Conservation (phyloP, 345 rosid genomes). For the Xanthoceras sorbifolium region DNA sequence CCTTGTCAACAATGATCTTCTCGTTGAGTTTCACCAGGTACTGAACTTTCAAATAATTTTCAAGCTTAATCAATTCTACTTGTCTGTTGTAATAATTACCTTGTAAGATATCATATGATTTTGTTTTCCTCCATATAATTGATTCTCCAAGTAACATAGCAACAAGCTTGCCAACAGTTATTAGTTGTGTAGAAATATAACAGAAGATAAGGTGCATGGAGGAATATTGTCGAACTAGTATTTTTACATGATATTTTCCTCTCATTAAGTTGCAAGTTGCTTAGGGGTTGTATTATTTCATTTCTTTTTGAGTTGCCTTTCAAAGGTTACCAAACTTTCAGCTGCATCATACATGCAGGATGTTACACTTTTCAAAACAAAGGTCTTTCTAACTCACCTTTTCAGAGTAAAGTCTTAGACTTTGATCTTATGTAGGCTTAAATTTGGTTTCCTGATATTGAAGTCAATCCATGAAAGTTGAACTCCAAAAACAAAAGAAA, state of each 20-base stretch:
- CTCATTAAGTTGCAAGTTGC: neutral
- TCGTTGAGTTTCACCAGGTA: slow-evolving; percentile 96
- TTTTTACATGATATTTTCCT: neutral
- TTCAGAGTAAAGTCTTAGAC: neutral
- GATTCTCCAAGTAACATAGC: neutral
- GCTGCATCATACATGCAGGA: neutral
- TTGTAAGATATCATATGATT: neutral
- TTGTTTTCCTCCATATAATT: slow-evolving; percentile 1
- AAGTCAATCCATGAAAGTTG: neutral
- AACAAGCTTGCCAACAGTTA: neutral
- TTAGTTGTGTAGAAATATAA: neutral
- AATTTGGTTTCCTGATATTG: neutral
- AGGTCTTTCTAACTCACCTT: neutral
- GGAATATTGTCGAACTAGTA: neutral
- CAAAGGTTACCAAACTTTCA: neutral
- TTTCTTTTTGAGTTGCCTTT: neutral
- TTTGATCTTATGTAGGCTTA: neutral
- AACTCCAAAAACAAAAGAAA: neutral
- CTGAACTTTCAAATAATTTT: slow-evolving; percentile 3
- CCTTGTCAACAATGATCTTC: slow-evolving; percentile 81
- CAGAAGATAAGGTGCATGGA: neutral
- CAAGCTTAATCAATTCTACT: neutral
- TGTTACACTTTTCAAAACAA: neutral
- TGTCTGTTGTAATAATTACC: neutral
- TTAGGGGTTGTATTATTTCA: neutral